Evolutionary conservation across 345 rosid species (phyloP).

Genomic region (Psidium friedrichsthalianum): DNA sequence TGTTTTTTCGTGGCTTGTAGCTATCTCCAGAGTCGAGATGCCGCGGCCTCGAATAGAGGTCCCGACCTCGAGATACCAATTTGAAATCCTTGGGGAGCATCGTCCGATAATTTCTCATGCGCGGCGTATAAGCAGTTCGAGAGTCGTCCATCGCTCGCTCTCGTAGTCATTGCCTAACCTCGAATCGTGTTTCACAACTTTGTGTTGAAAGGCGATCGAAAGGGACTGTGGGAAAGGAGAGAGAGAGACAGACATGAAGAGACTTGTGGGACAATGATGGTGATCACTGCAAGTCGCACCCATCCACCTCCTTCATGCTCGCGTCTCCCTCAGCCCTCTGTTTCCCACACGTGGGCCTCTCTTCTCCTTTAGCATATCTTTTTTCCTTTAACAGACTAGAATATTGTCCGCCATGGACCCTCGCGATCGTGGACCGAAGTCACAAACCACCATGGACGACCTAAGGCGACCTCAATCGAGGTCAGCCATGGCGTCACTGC

Average conservation of each 20-base stretch:
- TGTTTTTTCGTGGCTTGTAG: no score
- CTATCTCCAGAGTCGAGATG: background rate
- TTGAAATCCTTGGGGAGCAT: background rate
- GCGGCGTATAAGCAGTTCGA: background rate
- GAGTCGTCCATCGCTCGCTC: background rate
- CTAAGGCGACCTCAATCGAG: background rate
- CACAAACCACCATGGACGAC: background rate
- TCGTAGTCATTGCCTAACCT: no score
- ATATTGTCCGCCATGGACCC: no score
- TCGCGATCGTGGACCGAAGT: background rate
- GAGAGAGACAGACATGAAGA: background rate
- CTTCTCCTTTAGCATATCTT: no score
- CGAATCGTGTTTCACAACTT: no score
- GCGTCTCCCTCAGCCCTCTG: no score
- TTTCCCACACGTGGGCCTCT: no score
- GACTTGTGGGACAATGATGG: background rate
- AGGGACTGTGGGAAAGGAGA: no score
- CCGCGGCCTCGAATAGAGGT: background rate
- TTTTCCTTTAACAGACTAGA: no score
- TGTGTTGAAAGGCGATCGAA: no score
- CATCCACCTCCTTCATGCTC: no score
- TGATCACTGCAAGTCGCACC: background rate
- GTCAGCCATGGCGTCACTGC: background rate
- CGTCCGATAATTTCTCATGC: background rate
- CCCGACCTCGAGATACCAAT: background rate